These are phyloP conservation scores for Rhinocladiella mackenziei DNA, from an alignment of 2,329 filamentous ascomycete genomes.

Conservation along the genomic window DNA sequence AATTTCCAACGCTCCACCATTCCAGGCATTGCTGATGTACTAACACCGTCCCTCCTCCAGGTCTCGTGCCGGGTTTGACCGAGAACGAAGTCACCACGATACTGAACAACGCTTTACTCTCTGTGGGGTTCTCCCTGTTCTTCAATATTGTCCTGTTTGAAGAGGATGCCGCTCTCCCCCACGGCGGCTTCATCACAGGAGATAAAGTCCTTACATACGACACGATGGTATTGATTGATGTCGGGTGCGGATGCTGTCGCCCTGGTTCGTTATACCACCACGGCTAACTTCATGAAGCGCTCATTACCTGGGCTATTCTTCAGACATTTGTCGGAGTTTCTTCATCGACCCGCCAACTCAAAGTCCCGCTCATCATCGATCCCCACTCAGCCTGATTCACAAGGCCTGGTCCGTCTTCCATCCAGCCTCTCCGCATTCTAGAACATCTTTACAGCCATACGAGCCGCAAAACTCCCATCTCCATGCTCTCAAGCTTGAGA, in stretches of 20 bases:
- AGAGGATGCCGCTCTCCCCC: constrained; percentile 40
- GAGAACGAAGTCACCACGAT: constrained; percentile 56
- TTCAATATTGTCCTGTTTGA: constrained; percentile 63
- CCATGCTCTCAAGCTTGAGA: constrained; percentile 32
- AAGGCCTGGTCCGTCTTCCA: not conserved
- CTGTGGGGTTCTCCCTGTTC: constrained; percentile 54
- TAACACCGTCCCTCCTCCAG: no score
- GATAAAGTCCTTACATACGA: constrained; percentile 50
- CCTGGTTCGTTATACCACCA: not conserved
- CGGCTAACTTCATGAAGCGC: constrained; percentile 36
- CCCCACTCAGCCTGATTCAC: not conserved
- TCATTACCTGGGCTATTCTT: constrained; percentile 60
- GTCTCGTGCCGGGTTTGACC: constrained; percentile 52
- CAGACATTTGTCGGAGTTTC: constrained; percentile 62
- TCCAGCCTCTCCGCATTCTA: not conserved
- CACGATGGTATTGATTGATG: constrained; percentile 60
- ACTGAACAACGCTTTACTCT: constrained; percentile 53
- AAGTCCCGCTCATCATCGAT: not conserved
- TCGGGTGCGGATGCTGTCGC: constrained; percentile 40
- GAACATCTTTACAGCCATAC: not conserved
- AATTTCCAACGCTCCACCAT: constrained; percentile 5
- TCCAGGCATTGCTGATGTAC: constrained; percentile 16
- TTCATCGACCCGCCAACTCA: constrained; percentile 35
- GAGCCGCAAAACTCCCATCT: not conserved
- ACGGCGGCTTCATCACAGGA: constrained; percentile 40